Conservation (phyloP, 208 protist species). For the Leishmania aethiopica region DNA sequence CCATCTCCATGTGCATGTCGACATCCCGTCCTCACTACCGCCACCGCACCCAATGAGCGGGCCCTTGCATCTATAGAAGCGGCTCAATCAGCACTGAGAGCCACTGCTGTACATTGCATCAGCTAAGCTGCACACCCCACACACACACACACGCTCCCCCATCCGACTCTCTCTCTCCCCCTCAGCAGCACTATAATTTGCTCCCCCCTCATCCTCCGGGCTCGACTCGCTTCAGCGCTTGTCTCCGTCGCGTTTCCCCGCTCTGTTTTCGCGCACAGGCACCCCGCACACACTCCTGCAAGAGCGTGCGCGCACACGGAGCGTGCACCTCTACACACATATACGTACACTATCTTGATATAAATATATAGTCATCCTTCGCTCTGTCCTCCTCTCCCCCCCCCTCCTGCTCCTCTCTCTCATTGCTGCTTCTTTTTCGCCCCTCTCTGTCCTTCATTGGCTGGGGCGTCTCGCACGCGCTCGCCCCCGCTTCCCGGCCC, state of each 20-base stretch:
- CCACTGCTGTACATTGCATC: background rate
- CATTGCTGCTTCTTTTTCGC: background rate
- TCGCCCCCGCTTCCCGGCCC: too few relatives aligned
- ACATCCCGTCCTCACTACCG: background rate
- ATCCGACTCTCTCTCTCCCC: background rate
- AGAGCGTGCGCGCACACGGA: background rate
- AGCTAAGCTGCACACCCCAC: background rate
- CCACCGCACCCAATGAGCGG: background rate
- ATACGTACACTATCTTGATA: background rate
- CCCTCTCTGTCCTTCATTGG: background rate
- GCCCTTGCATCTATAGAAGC: background rate
- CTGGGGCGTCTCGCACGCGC: background rate
- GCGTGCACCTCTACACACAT: background rate
- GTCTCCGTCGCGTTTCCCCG: background rate
- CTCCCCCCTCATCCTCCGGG: background rate
- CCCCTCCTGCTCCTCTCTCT: too few relatives aligned
- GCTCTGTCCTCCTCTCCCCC: background rate
- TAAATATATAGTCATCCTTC: background rate
- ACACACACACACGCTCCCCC: background rate
- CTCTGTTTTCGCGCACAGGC: background rate
- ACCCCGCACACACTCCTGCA: background rate
- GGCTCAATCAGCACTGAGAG: background rate
- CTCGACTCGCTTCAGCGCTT: background rate
- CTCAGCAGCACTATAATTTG: background rate
- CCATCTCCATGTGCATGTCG: background rate